Percentiles rank a stretch among this genome's conserved stretches.
Evolutionary conservation across 2,329 filamentous ascomycete species (phyloP).

Genomic region (Cryphonectria carpinicola): DNA sequence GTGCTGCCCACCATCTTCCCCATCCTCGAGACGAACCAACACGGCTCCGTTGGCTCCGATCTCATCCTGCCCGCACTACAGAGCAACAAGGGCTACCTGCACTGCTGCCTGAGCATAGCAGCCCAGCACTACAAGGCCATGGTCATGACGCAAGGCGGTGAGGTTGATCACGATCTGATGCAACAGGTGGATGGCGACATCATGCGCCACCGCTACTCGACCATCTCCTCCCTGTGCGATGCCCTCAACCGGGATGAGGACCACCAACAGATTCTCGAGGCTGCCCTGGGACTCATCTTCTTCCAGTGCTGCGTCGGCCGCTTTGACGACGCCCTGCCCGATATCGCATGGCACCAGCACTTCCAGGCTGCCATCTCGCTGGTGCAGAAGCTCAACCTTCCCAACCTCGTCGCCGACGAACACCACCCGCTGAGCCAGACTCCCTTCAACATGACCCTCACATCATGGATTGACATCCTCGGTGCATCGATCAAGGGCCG

Average conservation of each 20-base stretch:
- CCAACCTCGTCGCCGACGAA: slow-evolving; percentile 65
- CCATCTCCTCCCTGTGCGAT: slow-evolving; percentile 83
- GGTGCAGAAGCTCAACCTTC: slow-evolving; percentile 82
- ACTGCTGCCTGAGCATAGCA: slow-evolving; percentile 92
- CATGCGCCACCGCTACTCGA: slow-evolving; percentile 86
- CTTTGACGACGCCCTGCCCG: slow-evolving; percentile 80
- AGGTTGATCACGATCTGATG: slow-evolving; percentile 89
- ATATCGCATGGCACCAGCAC: slow-evolving; percentile 97
- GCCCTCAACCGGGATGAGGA: slow-evolving; percentile 79
- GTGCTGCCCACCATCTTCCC: slow-evolving; percentile 91
- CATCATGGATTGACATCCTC: slow-evolving; percentile 95
- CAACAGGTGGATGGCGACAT: slow-evolving; percentile 84
- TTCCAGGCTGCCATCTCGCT: slow-evolving; percentile 89
- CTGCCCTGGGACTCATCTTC: slow-evolving; percentile 92
- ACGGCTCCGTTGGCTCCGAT: slow-evolving; percentile 78
- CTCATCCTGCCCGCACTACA: slow-evolving; percentile 87
- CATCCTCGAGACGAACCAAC: slow-evolving; percentile 86
- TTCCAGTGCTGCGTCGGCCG: slow-evolving; percentile 92
- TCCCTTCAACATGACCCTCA: slow-evolving; percentile 93
- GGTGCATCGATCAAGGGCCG: slow-evolving; percentile 89
- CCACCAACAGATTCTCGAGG: slow-evolving; percentile 87
- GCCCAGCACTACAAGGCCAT: slow-evolving; percentile 90
- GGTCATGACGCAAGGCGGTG: slow-evolving; percentile 66
- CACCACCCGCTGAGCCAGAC: slow-evolving; percentile 65
- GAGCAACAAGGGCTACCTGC: slow-evolving; percentile 89